Conservation (phyloP, 768 basidiomycete genomes). For the Chalciporus pseudorubinellus region DNA sequence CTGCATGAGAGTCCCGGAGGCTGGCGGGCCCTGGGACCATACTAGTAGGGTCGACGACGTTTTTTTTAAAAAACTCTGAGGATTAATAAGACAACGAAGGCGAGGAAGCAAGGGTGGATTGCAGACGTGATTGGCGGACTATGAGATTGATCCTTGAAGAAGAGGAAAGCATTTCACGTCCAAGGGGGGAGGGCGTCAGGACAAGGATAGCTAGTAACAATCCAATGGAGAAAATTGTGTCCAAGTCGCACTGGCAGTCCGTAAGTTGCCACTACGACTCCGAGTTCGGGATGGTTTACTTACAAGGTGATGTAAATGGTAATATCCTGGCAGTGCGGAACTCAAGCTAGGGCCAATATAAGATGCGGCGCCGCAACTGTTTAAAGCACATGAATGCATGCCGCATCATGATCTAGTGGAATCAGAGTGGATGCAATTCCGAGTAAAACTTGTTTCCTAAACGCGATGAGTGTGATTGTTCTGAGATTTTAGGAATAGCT, state of each 20-base stretch:
- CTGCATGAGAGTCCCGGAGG: constrained; percentile 20
- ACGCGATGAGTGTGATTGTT: background rate
- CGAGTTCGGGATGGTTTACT: no score
- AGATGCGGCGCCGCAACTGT: no score
- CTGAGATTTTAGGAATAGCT: background rate
- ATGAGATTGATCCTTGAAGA: constrained; percentile 23
- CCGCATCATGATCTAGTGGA: background rate
- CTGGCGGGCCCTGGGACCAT: background rate
- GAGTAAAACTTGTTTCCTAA: no score
- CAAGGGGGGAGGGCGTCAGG: background rate
- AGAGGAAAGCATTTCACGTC: constrained; percentile 2
- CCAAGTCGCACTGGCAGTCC: no score
- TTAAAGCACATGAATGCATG: no score
- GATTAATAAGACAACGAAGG: constrained; percentile 18
- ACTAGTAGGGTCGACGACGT: constrained; percentile 8
- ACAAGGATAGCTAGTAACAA: no score
- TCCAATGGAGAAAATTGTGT: background rate
- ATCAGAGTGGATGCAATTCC: no score
- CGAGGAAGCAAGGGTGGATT: constrained; percentile 16
- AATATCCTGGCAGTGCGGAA: no score
- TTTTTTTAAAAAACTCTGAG: no score
- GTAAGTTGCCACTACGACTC: no score
- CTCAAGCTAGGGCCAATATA: no score
- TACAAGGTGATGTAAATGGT: no score
- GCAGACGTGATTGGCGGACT: constrained; percentile 22